Evolutionary conservation across 148 eudicot species (phyloP), one percentile per base, ranked within the genome.

Genomic region (Camellia sinensis): DNA sequence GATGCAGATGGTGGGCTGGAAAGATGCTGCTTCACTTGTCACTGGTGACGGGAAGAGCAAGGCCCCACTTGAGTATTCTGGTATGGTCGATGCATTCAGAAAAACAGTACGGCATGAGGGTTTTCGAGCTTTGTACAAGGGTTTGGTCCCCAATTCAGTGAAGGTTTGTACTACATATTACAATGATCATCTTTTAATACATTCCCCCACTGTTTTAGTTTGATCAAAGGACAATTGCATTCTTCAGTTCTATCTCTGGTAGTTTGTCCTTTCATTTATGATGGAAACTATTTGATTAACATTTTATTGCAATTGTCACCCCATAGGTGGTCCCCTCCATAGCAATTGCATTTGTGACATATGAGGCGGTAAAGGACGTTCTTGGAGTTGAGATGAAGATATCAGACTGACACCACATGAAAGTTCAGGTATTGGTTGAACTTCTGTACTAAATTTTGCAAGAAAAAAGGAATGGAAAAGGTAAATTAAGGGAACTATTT

Each of bases 1-100:
- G 85, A 95, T 95, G 98, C 97, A 95, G 86, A 95, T 95, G 98
- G 95, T 86, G 14, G 97, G 98, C 57, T 95, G 97, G 98, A 95
- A 90, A 85, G 92, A 73, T 78, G 97, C 98, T 78, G 88, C 97
- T 68, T 85, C 97, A 5, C 88, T 95, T 64, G 81, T 95, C 44
- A 87, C 87, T 43, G 97, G 97, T 9, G 97, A 93, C 15, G 94
- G 97, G 54, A 88, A 81, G 86, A 74, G 81, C 74, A 84, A 81
- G 52, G 88, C 85, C 44, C 83, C 86, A 3, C 76, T 95, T 45
- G 92, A 93, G 78, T 95, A 95, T 71, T 83, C 86, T 3, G 97
- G 98, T 10, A 95, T 93, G 97, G 67, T 93, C 43, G 97, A 93
- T 82, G 92, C 97, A 5, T 95, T 95, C 79, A 85, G 91, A 82